Conservation (phyloP, 768 basidiomycete genomes). For the Mycena venus region DNA sequence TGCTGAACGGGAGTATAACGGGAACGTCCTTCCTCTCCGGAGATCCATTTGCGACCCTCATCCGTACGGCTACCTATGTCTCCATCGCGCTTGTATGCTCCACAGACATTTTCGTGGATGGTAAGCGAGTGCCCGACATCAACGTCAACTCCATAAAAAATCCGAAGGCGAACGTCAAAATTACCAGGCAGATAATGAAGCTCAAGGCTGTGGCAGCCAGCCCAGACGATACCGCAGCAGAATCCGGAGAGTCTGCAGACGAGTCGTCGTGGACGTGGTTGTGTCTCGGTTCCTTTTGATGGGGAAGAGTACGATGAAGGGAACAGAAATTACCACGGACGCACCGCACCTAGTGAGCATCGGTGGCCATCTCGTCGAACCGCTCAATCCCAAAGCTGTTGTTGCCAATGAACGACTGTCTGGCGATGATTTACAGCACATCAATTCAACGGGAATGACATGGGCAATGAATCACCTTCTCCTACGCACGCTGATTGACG, state of each 20-base stretch:
- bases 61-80: neutral
- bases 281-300: neutral
- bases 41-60: neutral
- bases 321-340: neutral
- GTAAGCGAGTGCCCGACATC: neutral
- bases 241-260: neutral
- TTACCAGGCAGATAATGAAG: conserved; percentile 1
- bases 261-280: neutral
- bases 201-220: neutral
- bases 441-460: conserved; percentile 10
- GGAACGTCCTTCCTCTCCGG: neutral
- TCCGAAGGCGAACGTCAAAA: neutral
- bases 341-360: neutral
- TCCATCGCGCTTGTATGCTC: neutral
- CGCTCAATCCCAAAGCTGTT: neutral
- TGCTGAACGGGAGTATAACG: neutral
- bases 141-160: neutral
- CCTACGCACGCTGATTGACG: neutral
- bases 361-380: neutral
- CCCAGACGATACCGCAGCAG: neutral
- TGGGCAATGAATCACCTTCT: neutral
- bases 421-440: neutral
- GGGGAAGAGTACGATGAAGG: neutral
- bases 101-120: neutral
- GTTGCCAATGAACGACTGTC: neutral